These are phyloP conservation scores for Talaromyces amestolkiae DNA, from an alignment of 2,329 filamentous ascomycete species.

Conservation along the genomic window DNA sequence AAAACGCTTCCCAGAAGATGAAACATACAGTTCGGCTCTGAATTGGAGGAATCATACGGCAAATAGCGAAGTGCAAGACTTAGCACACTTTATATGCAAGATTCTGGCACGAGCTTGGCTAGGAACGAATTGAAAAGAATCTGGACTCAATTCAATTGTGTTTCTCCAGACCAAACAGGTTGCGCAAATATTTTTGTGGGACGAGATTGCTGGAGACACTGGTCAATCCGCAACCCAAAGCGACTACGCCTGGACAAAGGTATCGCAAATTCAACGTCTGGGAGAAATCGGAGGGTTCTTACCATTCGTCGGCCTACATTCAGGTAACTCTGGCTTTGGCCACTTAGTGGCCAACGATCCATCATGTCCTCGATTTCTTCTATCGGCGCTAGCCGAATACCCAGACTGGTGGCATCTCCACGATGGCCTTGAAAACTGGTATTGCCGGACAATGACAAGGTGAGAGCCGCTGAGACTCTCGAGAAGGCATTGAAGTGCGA, in stretches of 20 bases:
- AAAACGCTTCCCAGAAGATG: not conserved
- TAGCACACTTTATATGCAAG: slow-evolving; percentile 3
- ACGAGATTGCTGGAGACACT: not conserved
- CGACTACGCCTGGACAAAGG: not conserved
- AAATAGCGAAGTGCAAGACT: not conserved
- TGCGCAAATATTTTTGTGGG: not conserved
- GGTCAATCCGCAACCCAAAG: not conserved
- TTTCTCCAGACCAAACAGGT: slow-evolving; percentile 4
- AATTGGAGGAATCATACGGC: not conserved
- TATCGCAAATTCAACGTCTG: not conserved
- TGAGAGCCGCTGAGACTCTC: not conserved
- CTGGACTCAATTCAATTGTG: not conserved
- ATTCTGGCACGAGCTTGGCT: not conserved
- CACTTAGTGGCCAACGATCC: not conserved
- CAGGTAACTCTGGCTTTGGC: not conserved
- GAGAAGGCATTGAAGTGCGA: slow-evolving; percentile 4
- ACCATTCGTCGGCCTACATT: not conserved
- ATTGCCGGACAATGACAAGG: not conserved
- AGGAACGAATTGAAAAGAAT: not conserved
- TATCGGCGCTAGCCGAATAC: not conserved
- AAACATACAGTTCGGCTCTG: not conserved
- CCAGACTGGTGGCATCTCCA: slow-evolving; percentile 10
- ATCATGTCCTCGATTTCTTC: not conserved
- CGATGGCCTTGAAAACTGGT: not conserved
- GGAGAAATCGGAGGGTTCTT: not conserved